Evolutionary conservation across 169 alveolate genomes (phyloP).

Genomic region (Amoebophrya sp.): DNA sequence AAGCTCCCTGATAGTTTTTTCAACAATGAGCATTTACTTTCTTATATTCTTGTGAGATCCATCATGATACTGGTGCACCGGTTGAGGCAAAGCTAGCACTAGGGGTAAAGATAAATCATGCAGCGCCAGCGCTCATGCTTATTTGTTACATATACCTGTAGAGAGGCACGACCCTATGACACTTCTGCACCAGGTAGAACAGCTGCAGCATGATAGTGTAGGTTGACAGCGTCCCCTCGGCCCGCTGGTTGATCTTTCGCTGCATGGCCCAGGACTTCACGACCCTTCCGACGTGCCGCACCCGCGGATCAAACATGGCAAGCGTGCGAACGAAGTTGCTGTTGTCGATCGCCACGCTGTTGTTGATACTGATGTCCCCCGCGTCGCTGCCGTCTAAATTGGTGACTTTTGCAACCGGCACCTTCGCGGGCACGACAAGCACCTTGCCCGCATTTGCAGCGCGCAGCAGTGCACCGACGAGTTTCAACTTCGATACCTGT

Average conservation of each 20-base stretch:
- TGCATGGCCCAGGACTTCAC: constrained; percentile 65
- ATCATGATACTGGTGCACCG: too few species aligned
- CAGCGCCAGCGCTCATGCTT: too few species aligned
- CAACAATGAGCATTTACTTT: too few species aligned
- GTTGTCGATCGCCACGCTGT: constrained; percentile 61
- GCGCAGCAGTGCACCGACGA: neutral
- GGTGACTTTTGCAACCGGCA: neutral
- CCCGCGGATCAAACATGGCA: constrained; percentile 53
- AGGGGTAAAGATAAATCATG: too few species aligned
- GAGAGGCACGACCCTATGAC: constrained; percentile 28
- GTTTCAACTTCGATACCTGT: neutral
- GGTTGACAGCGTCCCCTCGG: constrained; percentile 58
- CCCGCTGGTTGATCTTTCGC: constrained; percentile 60
- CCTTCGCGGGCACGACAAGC: neutral
- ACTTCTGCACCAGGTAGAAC: constrained; percentile 55
- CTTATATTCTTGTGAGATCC: too few species aligned
- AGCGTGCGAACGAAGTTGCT: constrained; percentile 55
- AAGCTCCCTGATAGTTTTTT: too few species aligned
- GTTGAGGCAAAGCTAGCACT: too few species aligned
- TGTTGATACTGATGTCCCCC: constrained; percentile 64
- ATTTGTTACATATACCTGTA: constrained; percentile 40
- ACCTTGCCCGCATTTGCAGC: neutral
- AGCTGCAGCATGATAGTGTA: constrained; percentile 60
- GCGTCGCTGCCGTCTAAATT: constrained; percentile 32
- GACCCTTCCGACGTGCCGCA: constrained; percentile 57